Conservation (phyloP, 139 green algal genomes). For the Closterium sp. region DNA sequence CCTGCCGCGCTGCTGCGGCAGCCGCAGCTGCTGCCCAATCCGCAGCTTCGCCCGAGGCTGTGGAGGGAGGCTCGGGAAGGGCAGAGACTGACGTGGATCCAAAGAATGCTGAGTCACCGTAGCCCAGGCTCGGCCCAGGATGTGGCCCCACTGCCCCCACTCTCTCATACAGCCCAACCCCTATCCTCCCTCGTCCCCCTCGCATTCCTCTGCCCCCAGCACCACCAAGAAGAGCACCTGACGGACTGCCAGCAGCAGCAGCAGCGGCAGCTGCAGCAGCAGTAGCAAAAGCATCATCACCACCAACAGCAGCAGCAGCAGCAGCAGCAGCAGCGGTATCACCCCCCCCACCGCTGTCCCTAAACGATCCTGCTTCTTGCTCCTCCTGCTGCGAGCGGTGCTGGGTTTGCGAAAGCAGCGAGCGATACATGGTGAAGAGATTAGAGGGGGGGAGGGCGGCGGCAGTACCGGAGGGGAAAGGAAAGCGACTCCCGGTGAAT, state of each 20-base stretch:
- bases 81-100: neutral
- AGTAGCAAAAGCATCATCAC: neutral
- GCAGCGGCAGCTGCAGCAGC: neutral
- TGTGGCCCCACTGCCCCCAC: neutral
- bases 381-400: neutral
- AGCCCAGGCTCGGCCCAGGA: neutral
- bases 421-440: neutral
- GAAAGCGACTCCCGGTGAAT: neutral
- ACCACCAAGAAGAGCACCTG: neutral
- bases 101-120: neutral
- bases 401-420: neutral
- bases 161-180: neutral
- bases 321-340: neutral
- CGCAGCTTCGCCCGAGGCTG: neutral
- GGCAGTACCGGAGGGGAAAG: neutral
- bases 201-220: neutral
- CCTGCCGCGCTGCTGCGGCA: neutral
- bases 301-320: neutral
- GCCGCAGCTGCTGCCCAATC: neutral
- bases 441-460: neutral
- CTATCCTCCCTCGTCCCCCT: neutral
- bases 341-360: neutral
- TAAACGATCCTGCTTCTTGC: neutral
- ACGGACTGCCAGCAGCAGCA: neutral
- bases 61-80: neutral